Evolutionary conservation across 2,329 filamentous ascomycete genomes (phyloP).

Genomic region (Pseudocercospora crystallina): DNA sequence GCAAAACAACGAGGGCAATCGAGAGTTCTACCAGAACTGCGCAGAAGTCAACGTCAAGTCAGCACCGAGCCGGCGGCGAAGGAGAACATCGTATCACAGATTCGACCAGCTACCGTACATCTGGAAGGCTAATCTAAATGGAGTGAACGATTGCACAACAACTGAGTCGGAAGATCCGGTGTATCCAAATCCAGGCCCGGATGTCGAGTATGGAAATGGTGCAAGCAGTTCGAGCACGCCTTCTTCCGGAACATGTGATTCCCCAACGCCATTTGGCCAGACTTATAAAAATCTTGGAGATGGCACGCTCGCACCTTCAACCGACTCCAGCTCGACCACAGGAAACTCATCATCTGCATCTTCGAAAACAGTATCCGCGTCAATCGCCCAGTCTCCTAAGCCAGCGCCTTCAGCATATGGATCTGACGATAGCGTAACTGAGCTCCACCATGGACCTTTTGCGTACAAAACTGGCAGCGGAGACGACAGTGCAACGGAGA

Average conservation of each 20-base stretch:
- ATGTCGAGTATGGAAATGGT: slow-evolving; percentile 41
- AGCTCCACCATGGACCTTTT: background rate
- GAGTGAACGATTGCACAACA: slow-evolving; percentile 42
- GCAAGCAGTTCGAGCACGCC: slow-evolving; percentile 30
- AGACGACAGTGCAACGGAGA: background rate
- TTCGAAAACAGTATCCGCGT: background rate
- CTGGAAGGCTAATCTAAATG: slow-evolving; percentile 45
- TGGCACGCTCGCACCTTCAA: slow-evolving; percentile 8
- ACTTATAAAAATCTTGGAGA: slow-evolving; percentile 26
- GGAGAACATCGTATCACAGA: slow-evolving; percentile 20
- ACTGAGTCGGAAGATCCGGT: slow-evolving; percentile 40
- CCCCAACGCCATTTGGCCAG: slow-evolving; percentile 28
- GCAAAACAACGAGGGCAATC: slow-evolving; percentile 58
- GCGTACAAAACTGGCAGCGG: background rate
- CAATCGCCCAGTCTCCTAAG: background rate
- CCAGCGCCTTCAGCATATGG: background rate
- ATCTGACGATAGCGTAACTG: slow-evolving; percentile 2
- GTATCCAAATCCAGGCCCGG: slow-evolving; percentile 43
- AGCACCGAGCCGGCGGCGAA: slow-evolving; percentile 21
- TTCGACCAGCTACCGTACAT: slow-evolving; percentile 42
- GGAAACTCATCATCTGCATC: slow-evolving; percentile 1
- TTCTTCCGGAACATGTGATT: slow-evolving; percentile 34
- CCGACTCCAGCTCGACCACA: slow-evolving; percentile 3
- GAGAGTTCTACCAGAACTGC: slow-evolving; percentile 69
- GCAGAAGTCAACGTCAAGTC: slow-evolving; percentile 49